Conservation (phyloP, 2,329 filamentous ascomycete genomes). For the Hansfordia pulvinata region DNA sequence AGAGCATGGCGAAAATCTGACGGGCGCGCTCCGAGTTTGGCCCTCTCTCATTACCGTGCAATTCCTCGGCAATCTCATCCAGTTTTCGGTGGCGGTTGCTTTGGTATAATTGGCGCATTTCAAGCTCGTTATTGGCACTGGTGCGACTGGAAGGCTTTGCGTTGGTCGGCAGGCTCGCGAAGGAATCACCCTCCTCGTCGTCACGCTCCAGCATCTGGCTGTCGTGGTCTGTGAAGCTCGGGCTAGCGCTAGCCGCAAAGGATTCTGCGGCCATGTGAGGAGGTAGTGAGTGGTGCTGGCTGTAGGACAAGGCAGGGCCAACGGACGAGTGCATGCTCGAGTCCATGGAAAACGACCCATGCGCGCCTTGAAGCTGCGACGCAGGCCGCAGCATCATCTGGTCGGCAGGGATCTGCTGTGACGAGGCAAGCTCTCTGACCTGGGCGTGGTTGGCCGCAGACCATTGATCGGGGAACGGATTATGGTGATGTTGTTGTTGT, state of each 20-base stretch:
- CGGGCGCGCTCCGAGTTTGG: slow-evolving; percentile 73
- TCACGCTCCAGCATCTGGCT: slow-evolving; percentile 48
- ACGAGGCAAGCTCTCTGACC: no score
- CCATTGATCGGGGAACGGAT: slow-evolving; percentile 37
- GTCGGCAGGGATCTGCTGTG: slow-evolving; percentile 37
- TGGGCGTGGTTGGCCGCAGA: slow-evolving; percentile 27
- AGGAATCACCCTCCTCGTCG: slow-evolving; percentile 40
- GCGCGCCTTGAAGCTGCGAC: slow-evolving; percentile 35
- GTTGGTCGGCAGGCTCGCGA: slow-evolving; percentile 27
- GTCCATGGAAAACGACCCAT: slow-evolving; percentile 33
- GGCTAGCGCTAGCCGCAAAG: slow-evolving; percentile 27
- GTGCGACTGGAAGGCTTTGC: slow-evolving; percentile 47
- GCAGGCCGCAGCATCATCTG: slow-evolving; percentile 46
- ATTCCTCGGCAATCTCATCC: slow-evolving; percentile 59
- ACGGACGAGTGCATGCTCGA: slow-evolving; percentile 33
- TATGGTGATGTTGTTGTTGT: no score
- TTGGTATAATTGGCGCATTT: slow-evolving; percentile 64
- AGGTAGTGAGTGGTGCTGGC: slow-evolving; percentile 25
- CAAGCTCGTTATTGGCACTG: slow-evolving; percentile 68
- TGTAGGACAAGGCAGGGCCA: slow-evolving; percentile 26
- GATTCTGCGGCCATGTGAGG: slow-evolving; percentile 41
- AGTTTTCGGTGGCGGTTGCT: slow-evolving; percentile 54
- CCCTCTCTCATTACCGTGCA: slow-evolving; percentile 67
- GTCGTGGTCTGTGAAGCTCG: slow-evolving; percentile 43
- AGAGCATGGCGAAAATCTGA: slow-evolving; percentile 81